Evolutionary conservation across 768 basidiomycete species (phyloP), one percentile per base, ranked within the genome.

Genomic region (Chiua virens): DNA sequence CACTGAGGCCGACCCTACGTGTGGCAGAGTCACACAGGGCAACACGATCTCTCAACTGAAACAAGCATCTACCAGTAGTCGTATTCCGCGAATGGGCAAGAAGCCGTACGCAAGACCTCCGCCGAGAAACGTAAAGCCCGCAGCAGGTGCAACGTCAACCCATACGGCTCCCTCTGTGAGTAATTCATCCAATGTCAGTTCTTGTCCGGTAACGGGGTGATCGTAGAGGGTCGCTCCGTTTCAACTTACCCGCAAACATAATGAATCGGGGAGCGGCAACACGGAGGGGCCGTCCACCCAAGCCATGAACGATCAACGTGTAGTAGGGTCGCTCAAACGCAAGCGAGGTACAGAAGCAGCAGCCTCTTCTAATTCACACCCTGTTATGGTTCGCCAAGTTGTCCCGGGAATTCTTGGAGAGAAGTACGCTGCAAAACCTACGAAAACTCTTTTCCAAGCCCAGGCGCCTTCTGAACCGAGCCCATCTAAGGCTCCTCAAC

Each of bases 81-180:
- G 75, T 62, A 86, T 86, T 58, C 85, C 85, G 17, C 75, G 85
- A 52, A 80, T 82, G 37, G 76, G 75, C 32, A 65, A 64, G 22
- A 86, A 85, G 47, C 85, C 83, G 3, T 86, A 86, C 64, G 68
- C 76, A 27, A 74, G 80, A 51, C 73, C 73, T 44, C 45, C 28
- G 18, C 27, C 58, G 9, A 53, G 48, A 30, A 47, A 45, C 10
- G 54, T 40, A 40, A 60, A 30, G 34, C 17, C 17, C 28, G 23
- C 42, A n/a, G 15, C 25, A 30, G 44, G n/a, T 35, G 40, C 56
- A 20, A 52, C 54, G 35, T 55, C 49, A n/a, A 20, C 30, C 30
- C 43, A 42, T 25, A 10, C 18, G 44, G 20, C 47, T 42, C 53
- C 49, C 10, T 20, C 52, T n/a, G 68, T 70, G 52, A 54, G 62